Base-by-base conservation (phyloP, 495 filamentous ascomycete genomes). In the Ramalina peruviana region DNA sequence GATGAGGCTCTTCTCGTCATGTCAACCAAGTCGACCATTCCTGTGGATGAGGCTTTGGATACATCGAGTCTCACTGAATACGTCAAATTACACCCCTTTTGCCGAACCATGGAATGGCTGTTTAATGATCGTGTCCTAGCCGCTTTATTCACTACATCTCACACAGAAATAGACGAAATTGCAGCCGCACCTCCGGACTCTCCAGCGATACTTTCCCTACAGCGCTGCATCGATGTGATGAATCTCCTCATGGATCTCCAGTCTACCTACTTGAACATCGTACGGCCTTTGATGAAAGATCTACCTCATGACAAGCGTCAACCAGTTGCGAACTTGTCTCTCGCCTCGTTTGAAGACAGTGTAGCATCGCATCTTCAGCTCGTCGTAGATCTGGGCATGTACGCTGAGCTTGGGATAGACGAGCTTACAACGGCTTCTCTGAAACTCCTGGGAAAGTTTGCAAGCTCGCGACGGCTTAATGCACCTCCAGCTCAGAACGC, bases 51-150 rank as follows among this genome's bases (percentile, higher is more conserved):
- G 15, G 77, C 80, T 6, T 81, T 90, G 51, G 72, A 78, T 40
- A 69, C 83, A 27, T 81, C 80, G 3, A 82, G 80, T 17, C 65
- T 97, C 23, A 71, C 77, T 42, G 71, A 72, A 15, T 99, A 99
- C 57, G 75, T 87, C 49, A 76, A 80, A 6, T 72, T 95, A 21
- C 92, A 99, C 66, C 88, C 92, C 9, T 96, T 95, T 57, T 79
- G 84, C 17, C 78, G 92, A 36, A 85, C 88, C 20, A 92, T 94
- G 79, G 93, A 97, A 62, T 97, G 93, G 86, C 73, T 97, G 62
- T 95, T 94, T 61, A 94, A 94, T 57, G 86, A 92, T 55, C 86
- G 85, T 54, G 86, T 94, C 21, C 74, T 94, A 48, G 73, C 73
- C 53, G 78, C 80, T 19, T 64, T 99, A 13, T 88, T 95, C 60